Evolutionary conservation across 208 protist species (phyloP), one percentile per base, ranked within the genome.

Genomic region (Crithidia sp.): DNA sequence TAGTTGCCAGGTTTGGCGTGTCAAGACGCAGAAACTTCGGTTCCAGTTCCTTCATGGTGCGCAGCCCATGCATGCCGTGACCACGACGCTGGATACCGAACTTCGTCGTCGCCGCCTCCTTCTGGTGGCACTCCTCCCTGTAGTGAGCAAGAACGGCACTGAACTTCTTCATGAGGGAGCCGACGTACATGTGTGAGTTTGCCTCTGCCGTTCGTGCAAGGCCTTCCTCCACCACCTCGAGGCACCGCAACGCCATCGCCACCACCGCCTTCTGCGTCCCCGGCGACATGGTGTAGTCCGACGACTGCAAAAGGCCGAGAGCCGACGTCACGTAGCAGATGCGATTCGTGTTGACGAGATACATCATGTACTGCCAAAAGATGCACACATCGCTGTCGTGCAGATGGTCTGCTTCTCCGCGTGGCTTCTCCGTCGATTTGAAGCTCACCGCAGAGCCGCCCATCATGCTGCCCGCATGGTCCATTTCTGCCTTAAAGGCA

Each of bases 101-200:
- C 45, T 13, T 13, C 45, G 45, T 28, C 28, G 28, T 13, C 45
- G 45, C 12, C 45, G 7, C 45, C 45, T 49, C 45, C 45, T 49
- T 49, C 45, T 0, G 9, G 45, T 13, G 45, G 4, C 55, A 59
- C 5, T 59, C 28, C 19, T 59, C 40, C 7, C 6, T 59, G 19
- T 6, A 12, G 2, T 40, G 6, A 0, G 17, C 7, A 7, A 59
- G 28, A 7, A 41, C 28, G 19, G 19, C 55, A 14, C 28, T 40
- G 28, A 59, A 59, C 8, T 40, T 19, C 6, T 17, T 9, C 55
- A 59, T 59, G 17, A 59, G 55, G 19, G 7, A 6, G 19, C 19
- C 55, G 2, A 59, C 7, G 55, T 59, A 59, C 19, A 59, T 59
- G 7, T 59, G 55, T 19, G 55, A 36, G 55, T 59, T 59, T 19